Conservation (phyloP, 2,329 filamentous ascomycete species). For the Venturia nashicola region DNA sequence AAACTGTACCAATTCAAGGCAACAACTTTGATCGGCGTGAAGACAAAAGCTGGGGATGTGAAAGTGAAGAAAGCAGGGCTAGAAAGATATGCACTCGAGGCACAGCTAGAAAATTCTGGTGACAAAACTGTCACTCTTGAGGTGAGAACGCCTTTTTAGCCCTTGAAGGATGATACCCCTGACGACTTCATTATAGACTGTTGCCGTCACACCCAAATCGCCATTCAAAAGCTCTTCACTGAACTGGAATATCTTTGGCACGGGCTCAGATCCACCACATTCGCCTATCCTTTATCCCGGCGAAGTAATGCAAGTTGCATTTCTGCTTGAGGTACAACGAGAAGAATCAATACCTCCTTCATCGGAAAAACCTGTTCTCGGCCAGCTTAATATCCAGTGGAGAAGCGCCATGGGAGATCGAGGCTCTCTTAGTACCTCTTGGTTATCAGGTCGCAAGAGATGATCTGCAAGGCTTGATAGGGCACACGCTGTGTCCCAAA, state of each 20-base stretch:
- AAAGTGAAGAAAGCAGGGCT: constrained; percentile 30
- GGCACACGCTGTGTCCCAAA: not conserved
- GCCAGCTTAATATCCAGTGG: constrained; percentile 80
- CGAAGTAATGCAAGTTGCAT: constrained; percentile 54
- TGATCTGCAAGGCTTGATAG: not conserved
- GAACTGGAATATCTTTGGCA: constrained; percentile 37
- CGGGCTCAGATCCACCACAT: constrained; percentile 16
- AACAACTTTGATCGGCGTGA: constrained; percentile 76
- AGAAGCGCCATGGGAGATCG: constrained; percentile 78
- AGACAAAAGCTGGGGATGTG: constrained; percentile 71
- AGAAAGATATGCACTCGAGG: constrained; percentile 66
- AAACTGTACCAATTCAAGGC: constrained; percentile 97
- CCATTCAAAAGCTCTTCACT: constrained; percentile 42
- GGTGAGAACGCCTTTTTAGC: constrained; percentile 22
- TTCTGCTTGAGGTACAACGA: constrained; percentile 43
- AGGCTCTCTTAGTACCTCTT: constrained; percentile 79
- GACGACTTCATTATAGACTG: constrained; percentile 22
- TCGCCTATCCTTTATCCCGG: constrained; percentile 43
- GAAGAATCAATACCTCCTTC: constrained; percentile 12
- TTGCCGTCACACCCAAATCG: constrained; percentile 36
- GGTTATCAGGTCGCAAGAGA: constrained; percentile 38
- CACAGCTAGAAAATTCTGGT: constrained; percentile 89
- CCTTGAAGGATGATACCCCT: not conserved
- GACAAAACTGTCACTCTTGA: constrained; percentile 74
- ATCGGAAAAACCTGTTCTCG: constrained; percentile 42